Conservation (phyloP, 495 filamentous ascomycete species). For the Lentithecium fluviatile region DNA sequence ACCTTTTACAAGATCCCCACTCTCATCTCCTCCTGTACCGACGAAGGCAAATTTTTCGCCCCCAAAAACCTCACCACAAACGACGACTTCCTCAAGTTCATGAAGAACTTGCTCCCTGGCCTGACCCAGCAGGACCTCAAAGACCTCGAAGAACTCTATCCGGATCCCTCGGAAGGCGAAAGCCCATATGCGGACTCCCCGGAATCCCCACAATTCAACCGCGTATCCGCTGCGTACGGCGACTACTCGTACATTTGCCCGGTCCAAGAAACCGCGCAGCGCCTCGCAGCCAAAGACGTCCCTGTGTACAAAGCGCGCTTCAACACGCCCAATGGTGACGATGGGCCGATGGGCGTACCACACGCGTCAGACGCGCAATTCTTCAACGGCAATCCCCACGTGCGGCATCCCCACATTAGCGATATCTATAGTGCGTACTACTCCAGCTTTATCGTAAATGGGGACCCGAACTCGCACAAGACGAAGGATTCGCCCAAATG, state of each 20-base stretch:
- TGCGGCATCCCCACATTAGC: slow-evolving; percentile 16
- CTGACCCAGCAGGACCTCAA: slow-evolving; percentile 9
- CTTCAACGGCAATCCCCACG: slow-evolving; percentile 21
- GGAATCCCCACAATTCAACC: slow-evolving; percentile 13
- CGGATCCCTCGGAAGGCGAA: slow-evolving; percentile 1
- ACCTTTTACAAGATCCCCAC: slow-evolving; percentile 26
- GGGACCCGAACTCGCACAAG: slow-evolving; percentile 17
- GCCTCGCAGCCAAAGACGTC: background rate
- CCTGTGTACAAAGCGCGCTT: slow-evolving; percentile 30
- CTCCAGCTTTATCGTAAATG: slow-evolving; percentile 16
- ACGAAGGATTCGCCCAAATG: slow-evolving; percentile 12
- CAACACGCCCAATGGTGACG: slow-evolving; percentile 19
- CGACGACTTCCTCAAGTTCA: slow-evolving; percentile 9
- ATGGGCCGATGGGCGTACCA: slow-evolving; percentile 6
- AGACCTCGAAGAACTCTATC: slow-evolving; percentile 22
- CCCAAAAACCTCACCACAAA: slow-evolving; percentile 23
- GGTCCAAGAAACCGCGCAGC: slow-evolving; percentile 18
- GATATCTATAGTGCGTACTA: slow-evolving; percentile 16
- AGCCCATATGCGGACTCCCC: slow-evolving; percentile 1
- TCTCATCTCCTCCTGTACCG: slow-evolving; percentile 9
- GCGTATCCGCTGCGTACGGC: slow-evolving; percentile 22
- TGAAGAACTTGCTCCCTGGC: slow-evolving; percentile 13
- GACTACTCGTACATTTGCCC: slow-evolving; percentile 31
- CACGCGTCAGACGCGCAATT: slow-evolving; percentile 20
- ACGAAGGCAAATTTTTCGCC: slow-evolving; percentile 24